A percentile compares a stretch with the other conserved stretches of the same genome.
Evolutionary conservation across 2,329 filamentous ascomycete genomes (phyloP).

Genomic region (Phialocephala sp.): DNA sequence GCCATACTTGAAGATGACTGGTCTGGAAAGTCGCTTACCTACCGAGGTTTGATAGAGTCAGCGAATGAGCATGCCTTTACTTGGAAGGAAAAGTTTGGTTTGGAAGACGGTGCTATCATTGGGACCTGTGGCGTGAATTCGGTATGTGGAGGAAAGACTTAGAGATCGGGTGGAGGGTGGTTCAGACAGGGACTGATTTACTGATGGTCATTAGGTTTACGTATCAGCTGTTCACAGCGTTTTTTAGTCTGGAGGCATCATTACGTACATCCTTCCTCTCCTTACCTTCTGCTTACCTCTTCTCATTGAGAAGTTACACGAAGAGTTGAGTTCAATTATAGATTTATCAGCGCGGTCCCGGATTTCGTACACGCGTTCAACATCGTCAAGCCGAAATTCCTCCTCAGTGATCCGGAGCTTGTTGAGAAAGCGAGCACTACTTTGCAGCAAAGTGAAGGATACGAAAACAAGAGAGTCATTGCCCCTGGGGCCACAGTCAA

Average conservation of each 20-base stretch:
- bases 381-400: slow-evolving; percentile 3
- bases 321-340: too few relatives aligned
- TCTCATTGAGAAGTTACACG: background rate
- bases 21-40: background rate
- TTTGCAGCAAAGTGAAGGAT: too few relatives aligned
- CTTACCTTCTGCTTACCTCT: background rate
- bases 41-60: background rate
- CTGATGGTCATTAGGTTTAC: slow-evolving; percentile 14
- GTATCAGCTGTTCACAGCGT: slow-evolving; percentile 6
- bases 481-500: too few relatives aligned
- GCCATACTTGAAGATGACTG: slow-evolving; percentile 2
- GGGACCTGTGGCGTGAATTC: background rate
- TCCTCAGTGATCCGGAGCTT: background rate
- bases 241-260: slow-evolving; percentile 15
- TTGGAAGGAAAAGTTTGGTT: background rate
- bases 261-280: background rate
- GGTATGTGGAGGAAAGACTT: background rate
- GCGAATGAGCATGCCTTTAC: background rate
- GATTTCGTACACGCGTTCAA: slow-evolving; percentile 14
- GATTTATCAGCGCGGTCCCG: background rate
- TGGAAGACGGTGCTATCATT: background rate
- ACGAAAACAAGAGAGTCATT: too few relatives aligned
- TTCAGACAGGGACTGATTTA: too few relatives aligned
- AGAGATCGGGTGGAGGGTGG: background rate
- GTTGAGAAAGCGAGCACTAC: background rate